phyloP scores from a whole-genome alignment of 2,329 filamentous ascomycete genomes.

The Colletotrichum somersetense region DNA sequence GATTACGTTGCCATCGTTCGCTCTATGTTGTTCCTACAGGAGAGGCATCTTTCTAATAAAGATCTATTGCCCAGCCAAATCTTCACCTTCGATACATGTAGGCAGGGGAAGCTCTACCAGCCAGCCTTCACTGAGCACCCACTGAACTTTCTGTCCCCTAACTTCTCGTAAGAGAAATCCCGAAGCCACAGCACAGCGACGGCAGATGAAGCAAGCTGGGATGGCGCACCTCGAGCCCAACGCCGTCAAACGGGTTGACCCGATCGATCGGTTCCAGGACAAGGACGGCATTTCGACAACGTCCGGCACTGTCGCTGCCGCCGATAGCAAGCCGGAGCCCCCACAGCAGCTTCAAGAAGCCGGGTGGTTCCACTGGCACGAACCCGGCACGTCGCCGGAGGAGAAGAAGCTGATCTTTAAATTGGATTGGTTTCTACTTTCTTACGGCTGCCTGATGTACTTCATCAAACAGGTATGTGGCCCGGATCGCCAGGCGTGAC shows the following conservation, averaged over 20 bases:
- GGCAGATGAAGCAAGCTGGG: not conserved
- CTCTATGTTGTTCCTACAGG: not conserved
- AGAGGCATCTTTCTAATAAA: slow-evolving; percentile 18
- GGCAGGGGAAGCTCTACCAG: not conserved
- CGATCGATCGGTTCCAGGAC: slow-evolving; percentile 15
- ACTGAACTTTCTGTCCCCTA: not conserved
- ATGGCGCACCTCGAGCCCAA: slow-evolving; percentile 30
- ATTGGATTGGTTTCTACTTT: slow-evolving; percentile 61
- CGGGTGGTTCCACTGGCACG: slow-evolving; percentile 58
- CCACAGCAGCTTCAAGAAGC: slow-evolving; percentile 32
- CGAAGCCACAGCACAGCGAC: not conserved
- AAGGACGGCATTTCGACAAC: slow-evolving; percentile 31
- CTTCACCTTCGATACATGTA: slow-evolving; percentile 1
- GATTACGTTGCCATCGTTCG: slow-evolving; percentile 13
- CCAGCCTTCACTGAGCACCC: slow-evolving; percentile 16
- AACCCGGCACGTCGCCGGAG: slow-evolving; percentile 53
- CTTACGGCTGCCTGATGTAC: slow-evolving; percentile 58
- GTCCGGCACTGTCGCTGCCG: slow-evolving; percentile 18
- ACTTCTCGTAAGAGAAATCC: not conserved
- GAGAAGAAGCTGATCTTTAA: slow-evolving; percentile 62
- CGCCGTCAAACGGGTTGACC: slow-evolving; percentile 12
- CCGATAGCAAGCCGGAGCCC: slow-evolving; percentile 36
- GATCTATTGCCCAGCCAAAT: slow-evolving; percentile 12
- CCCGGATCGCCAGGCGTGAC: not conserved
- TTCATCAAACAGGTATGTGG: slow-evolving; percentile 55